These are phyloP conservation scores for Cyanodermella asteris DNA, from an alignment of 2,329 filamentous ascomycete genomes.

Conservation along the genomic window DNA sequence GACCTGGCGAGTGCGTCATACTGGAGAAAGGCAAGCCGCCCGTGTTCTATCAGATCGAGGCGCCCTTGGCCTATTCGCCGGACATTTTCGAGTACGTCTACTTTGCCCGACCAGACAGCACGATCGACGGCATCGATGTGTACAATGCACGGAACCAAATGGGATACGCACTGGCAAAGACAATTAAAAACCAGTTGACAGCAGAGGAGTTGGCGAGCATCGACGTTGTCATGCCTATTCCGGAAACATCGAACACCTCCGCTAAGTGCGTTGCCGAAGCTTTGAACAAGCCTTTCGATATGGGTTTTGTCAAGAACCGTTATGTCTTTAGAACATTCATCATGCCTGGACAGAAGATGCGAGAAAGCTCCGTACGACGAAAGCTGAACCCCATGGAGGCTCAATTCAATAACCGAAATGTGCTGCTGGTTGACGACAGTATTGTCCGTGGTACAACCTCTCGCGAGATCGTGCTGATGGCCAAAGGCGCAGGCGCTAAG, in stretches of 20 bases:
- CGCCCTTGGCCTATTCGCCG: conserved; percentile 48
- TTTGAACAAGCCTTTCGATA: conserved; percentile 54
- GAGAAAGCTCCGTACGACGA: conserved; percentile 68
- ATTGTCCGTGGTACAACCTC: conserved; percentile 74
- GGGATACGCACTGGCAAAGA: conserved; percentile 60
- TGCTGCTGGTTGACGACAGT: conserved; percentile 72
- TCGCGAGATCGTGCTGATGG: conserved; percentile 63
- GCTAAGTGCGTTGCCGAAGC: conserved; percentile 55
- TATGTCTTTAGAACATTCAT: conserved; percentile 68
- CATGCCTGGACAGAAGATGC: conserved; percentile 57
- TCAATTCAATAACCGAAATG: conserved; percentile 35
- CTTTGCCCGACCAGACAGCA: conserved; percentile 59
- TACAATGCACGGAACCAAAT: conserved; percentile 68
- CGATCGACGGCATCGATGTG: conserved; percentile 75
- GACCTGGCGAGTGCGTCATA: conserved; percentile 69
- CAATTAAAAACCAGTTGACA: conserved; percentile 44
- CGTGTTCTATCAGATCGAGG: conserved; percentile 52
- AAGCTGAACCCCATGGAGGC: conserved; percentile 70
- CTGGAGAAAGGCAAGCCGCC: conserved; percentile 56
- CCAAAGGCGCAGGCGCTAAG: conserved; percentile 52
- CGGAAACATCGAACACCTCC: conserved; percentile 63
- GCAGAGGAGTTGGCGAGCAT: conserved; percentile 51
- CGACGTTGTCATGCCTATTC: conserved; percentile 55
- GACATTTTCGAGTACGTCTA: conserved; percentile 83
- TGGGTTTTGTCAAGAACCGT: conserved; percentile 73